Evolutionary conservation across 495 filamentous ascomycete genomes (phyloP).

Genomic region (Penicillium cosmopolitanum): DNA sequence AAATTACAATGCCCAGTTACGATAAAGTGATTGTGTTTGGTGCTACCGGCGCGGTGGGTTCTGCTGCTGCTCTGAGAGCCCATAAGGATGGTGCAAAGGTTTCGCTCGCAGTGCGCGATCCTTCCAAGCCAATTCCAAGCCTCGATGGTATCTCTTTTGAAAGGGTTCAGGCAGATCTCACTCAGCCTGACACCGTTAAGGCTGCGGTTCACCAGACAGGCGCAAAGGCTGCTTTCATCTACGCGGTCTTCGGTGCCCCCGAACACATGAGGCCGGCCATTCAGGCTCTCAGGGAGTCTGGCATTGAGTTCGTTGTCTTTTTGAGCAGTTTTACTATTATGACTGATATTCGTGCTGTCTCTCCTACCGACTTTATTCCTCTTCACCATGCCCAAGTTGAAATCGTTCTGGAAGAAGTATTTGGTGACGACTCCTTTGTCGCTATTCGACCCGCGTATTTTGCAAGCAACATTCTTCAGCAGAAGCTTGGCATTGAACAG

Average conservation of each 20-base stretch:
- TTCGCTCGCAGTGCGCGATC: slow-evolving; percentile 20
- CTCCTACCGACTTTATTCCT: slow-evolving; percentile 12
- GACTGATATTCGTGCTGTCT: slow-evolving; percentile 1
- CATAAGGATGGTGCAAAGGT: slow-evolving; percentile 18
- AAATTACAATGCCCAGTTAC: slow-evolving; percentile 8
- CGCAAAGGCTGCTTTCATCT: slow-evolving; percentile 20
- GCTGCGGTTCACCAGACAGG: slow-evolving; percentile 15
- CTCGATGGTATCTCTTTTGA: slow-evolving; percentile 4
- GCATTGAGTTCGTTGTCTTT: slow-evolving; percentile 22
- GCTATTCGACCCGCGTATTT: slow-evolving; percentile 21
- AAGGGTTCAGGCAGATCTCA: slow-evolving; percentile 21
- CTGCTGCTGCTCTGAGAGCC: slow-evolving; percentile 14
- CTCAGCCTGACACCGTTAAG: slow-evolving; percentile 11
- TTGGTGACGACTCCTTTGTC: slow-evolving; percentile 18
- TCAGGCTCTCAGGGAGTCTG: slow-evolving; percentile 15
- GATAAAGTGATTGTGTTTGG: slow-evolving; percentile 22
- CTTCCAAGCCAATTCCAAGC: slow-evolving; percentile 14
- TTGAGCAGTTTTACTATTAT: slow-evolving; percentile 24
- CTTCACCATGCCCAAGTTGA: slow-evolving; percentile 21
- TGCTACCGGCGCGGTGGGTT: slow-evolving; percentile 16
- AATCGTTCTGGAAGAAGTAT: slow-evolving; percentile 21
- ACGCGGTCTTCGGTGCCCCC: slow-evolving; percentile 9
- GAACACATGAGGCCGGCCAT: slow-evolving; percentile 16
- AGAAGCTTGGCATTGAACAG: slow-evolving; percentile 9
- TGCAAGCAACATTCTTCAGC: slow-evolving; percentile 15